A percentile compares a stretch with the other conserved stretches of the same genome.
Evolutionary conservation across 176 grass and related monocot species (phyloP).

Genomic region (Oryza brachyantha): DNA sequence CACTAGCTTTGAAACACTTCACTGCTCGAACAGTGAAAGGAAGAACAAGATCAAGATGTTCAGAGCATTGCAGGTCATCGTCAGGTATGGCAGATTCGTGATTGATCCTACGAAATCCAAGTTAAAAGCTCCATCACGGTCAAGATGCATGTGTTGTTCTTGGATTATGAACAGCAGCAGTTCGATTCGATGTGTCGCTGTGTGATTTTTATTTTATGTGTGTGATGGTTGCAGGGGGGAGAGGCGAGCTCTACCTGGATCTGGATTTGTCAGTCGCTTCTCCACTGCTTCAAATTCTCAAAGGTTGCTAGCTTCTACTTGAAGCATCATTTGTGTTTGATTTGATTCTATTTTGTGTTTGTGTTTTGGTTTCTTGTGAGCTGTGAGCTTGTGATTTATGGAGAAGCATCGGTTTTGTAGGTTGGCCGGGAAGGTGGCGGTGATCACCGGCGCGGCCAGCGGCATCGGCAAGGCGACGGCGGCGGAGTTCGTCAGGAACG

Average conservation of each 20-base stretch:
- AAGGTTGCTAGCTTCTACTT: background rate
- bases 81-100: background rate
- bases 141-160: background rate
- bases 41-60: background rate
- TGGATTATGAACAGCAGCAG: too few relatives aligned
- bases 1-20: too few relatives aligned
- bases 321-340: background rate
- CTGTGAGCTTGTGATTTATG: background rate
- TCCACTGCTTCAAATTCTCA: background rate
- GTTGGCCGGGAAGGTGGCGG: slow-evolving; percentile 39
- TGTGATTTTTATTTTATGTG: background rate
- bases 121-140: background rate
- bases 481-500: slow-evolving; percentile 34
- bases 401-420: background rate
- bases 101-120: background rate
- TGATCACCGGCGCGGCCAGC: slow-evolving; percentile 42
- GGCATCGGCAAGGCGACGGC: too few relatives aligned
- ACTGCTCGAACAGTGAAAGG: too few relatives aligned
- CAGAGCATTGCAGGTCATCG: background rate
- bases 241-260: background rate
- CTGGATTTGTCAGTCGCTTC: background rate
- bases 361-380: background rate
- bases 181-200: too few relatives aligned
- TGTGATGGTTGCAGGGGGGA: background rate
- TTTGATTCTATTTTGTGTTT: background rate